Base-by-base conservation (phyloP, 345 rosid species). In the Durio zibethinus region DNA sequence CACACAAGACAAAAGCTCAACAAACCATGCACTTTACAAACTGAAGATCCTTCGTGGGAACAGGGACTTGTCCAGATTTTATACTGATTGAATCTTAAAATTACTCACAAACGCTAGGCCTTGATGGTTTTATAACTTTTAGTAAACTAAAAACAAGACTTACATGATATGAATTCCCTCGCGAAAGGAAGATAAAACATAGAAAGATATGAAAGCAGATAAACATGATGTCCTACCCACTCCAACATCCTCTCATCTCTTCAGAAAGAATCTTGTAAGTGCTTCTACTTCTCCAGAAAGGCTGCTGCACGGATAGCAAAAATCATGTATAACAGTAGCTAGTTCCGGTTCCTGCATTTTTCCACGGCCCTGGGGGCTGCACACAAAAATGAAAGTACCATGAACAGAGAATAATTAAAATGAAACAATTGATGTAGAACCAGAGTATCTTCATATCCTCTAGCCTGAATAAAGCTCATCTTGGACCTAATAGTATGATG, bases 301-400 rank as follows among this genome's bases (percentile, higher is more conserved):
- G 62, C 53, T 75, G 84, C 80, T 67, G 83, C 81, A 78, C 42
- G 80, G 82, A 82, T 77, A 78, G 71, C 56, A 43, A 64, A 23
- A 21, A 78, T 50, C 81, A 76, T 69, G 77, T 43, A 10, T 48
- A 38, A 59, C 12, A 21, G 47, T 8, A 40, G 77, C 86, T 89
- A 90, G 84, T 78, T 83, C 68, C 84, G 76, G 82, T 65, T 84
- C 82, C 83, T 86, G 86, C 84, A 84, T 83, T 89, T 90, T 82
- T 90, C 91, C 76, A 81, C 75, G 10, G 91, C 90, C 86, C 94
- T 86, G 77, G 94, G 92, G 11, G 94, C 94, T 90, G 83, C 73
- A 81, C 48, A 81, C 63, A 76, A 71, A 16, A 12, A 50, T 1
- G 40, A 73, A 79, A 48, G 23, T 27, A 18, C 16, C 33, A 21